Base-by-base conservation (phyloP, 257 asterid species). In the Fraxinus excelsior region DNA sequence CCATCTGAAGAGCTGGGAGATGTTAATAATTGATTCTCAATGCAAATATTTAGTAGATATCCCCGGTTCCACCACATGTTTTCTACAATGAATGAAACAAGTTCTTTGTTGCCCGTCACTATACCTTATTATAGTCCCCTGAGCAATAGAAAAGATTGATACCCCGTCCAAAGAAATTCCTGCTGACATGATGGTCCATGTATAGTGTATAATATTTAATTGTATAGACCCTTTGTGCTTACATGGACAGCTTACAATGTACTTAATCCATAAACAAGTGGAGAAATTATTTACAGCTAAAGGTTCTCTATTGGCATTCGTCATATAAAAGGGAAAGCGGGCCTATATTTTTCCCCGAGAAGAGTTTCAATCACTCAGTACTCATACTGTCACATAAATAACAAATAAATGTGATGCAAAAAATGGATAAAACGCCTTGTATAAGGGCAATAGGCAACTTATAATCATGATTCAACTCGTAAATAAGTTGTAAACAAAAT, bases 1-100 rank as follows among this genome's bases (percentile, higher is more conserved):
- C 42, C 70, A 71, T 80, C 78, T 81, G 46, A 84, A 80, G 76
- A 81, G 67, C 72, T 70, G 26, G 32, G 72, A 58, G 70, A 62
- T 21, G 67, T 67, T 67, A 58, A 62, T 62, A 16, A 62, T 62
- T n/a, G 19, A 10, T 62, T 12, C 65, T 26, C 68, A 11, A 28
- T 0, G 34, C 58, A 46, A 49, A 46, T 68, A 28, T 7, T 10
- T 9, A 31, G 64, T 71, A 62, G 35, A 1, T 62, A 62, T 62
- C 7, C 58, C 21, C 7, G 21, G 21, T 8, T 46, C 21, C 18
- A 0, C 68, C 9, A 5, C n/a, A 10, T 62, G 66, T 18, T 37
- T 62, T 78, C 64, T n/a, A 38, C 37, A 42, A 49, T 7, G 35
- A 51, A 23, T 5, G 38, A 8, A 29, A 53, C 70, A 25, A 23